Conservation (phyloP, 345 rosid species). For the Eucalyptus paniculata region DNA sequence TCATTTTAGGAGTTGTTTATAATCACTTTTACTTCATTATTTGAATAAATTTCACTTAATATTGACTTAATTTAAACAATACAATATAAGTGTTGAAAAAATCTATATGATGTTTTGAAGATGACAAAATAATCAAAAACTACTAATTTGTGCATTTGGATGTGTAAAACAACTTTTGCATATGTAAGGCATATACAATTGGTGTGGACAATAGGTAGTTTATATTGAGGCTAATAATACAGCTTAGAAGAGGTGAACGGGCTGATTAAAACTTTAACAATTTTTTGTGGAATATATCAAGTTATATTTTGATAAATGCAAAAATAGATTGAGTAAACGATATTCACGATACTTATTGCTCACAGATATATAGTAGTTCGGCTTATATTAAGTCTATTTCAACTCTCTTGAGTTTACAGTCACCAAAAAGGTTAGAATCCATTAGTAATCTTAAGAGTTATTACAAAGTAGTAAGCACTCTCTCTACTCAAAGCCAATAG, state of each 20-base stretch:
- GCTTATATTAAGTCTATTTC: not conserved
- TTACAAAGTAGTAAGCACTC: not conserved
- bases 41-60: not conserved
- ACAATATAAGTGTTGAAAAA: not conserved
- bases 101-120: not conserved
- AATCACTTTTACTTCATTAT: not conserved
- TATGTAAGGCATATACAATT: not conserved
- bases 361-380: not conserved
- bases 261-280: not conserved
- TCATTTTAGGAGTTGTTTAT: not conserved
- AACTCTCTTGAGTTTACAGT: not conserved
- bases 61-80: not conserved
- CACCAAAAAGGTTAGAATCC: not conserved
- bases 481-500: not conserved
- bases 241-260: not conserved
- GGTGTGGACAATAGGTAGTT: not conserved
- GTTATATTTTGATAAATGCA: not conserved
- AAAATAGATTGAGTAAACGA: not conserved
- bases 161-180: not conserved
- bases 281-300: not conserved
- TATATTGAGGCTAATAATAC: not conserved
- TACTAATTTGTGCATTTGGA: not conserved
- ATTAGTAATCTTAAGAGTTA: not conserved
- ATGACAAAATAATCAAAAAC: not conserved
- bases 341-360: not conserved